Percentiles rank a stretch among this genome's conserved stretches.
Evolutionary conservation across 805 yeast genomes (phyloP).

Genomic region (Yamadazyma sp.): DNA sequence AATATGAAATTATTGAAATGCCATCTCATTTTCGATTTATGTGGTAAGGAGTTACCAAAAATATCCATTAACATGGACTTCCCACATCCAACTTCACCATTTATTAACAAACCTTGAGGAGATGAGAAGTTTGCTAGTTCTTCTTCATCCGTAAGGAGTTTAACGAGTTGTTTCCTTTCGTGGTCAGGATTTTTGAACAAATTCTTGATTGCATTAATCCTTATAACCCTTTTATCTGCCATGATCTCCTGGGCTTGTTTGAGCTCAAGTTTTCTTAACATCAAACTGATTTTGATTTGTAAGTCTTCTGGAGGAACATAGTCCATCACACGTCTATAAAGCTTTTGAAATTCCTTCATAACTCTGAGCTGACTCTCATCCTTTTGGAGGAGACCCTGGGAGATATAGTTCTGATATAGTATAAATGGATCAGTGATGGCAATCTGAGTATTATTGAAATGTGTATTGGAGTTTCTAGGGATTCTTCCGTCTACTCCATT

Average conservation of each 20-base stretch:
- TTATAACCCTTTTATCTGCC: constrained; percentile 5
- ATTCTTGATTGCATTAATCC: constrained; percentile 15
- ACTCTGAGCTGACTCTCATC: constrained; percentile 63
- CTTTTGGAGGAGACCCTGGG: constrained; percentile 47
- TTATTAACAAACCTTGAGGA: constrained; percentile 62
- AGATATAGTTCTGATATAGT: constrained; percentile 52
- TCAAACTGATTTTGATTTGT: constrained; percentile 39
- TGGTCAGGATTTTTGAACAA: constrained; percentile 31
- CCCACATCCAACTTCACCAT: constrained; percentile 73
- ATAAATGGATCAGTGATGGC: constrained; percentile 62
- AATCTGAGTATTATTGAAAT: constrained; percentile 15
- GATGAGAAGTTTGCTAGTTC: constrained; percentile 51
- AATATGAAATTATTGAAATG: constrained; percentile 69
- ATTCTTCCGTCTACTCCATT: constrained; percentile 38
- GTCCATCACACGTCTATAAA: constrained; percentile 55
- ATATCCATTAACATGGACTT: constrained; percentile 73
- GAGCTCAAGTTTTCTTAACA: constrained; percentile 32
- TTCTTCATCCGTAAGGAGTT: constrained; percentile 57
- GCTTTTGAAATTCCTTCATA: constrained; percentile 59
- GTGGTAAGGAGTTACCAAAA: constrained; percentile 64
- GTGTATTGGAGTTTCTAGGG: constrained; percentile 15
- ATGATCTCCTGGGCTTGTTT: constrained; percentile 24
- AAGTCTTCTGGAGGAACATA: constrained; percentile 54
- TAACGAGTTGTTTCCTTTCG: constrained; percentile 41
- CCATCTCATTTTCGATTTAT: constrained; percentile 62